These are phyloP conservation scores for Nicotiana otophora DNA, from an alignment of 257 asterid genomes.

Conservation along the genomic window DNA sequence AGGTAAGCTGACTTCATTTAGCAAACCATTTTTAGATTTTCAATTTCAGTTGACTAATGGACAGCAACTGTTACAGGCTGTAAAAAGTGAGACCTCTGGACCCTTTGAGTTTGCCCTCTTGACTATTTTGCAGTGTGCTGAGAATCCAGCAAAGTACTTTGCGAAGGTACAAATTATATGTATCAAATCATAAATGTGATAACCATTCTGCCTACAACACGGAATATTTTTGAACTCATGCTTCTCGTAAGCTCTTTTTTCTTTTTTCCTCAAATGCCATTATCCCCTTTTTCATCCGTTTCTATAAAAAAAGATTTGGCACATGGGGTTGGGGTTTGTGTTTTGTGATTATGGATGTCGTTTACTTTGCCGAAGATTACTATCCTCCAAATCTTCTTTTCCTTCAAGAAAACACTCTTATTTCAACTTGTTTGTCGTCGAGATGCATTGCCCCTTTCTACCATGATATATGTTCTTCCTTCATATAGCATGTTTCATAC, in stretches of 20 bases:
- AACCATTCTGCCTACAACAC: neutral
- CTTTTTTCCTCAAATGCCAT: neutral
- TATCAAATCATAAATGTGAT: neutral
- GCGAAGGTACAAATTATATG: slow-evolving; percentile 57
- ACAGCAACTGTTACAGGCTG: slow-evolving; percentile 50
- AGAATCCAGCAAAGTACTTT: slow-evolving; percentile 70
- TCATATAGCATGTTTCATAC: no score
- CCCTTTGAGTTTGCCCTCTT: slow-evolving; percentile 63
- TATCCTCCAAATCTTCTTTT: no score
- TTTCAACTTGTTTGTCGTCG: no score
- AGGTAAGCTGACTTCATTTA: slow-evolving; percentile 36
- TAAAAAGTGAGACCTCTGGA: slow-evolving; percentile 85
- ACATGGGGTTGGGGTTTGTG: no score
- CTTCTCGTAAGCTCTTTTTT: neutral
- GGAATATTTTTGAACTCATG: neutral
- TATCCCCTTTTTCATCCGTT: neutral
- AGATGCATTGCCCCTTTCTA: no score
- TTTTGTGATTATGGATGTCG: neutral
- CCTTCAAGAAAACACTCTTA: no score
- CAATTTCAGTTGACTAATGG: neutral
- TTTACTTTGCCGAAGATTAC: neutral
- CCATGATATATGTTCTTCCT: no score
- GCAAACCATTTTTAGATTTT: neutral
- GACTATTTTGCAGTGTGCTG: slow-evolving; percentile 70
- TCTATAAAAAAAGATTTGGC: neutral